Conservation (phyloP, 2,329 filamentous ascomycete species). For the Trichoderma atrobrunneum region DNA sequence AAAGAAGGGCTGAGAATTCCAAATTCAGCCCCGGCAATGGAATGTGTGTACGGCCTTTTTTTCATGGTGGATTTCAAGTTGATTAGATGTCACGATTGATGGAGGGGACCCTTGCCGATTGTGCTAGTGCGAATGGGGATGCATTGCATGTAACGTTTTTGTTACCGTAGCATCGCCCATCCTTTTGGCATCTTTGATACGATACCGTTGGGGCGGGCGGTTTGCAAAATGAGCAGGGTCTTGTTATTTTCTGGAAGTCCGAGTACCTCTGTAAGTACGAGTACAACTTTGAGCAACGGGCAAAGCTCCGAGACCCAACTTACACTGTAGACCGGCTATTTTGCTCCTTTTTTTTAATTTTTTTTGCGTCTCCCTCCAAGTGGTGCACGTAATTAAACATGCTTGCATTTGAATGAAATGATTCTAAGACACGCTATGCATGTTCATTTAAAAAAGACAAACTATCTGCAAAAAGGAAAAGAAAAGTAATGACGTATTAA, state of each 20-base stretch:
- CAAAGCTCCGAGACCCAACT: not conserved
- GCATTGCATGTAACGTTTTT: not conserved
- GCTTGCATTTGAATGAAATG: not conserved
- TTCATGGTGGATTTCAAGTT: not conserved
- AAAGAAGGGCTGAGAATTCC: not conserved
- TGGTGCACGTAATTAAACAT: not conserved
- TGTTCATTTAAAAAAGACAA: not conserved
- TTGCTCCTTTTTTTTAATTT: not conserved
- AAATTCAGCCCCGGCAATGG: not conserved
- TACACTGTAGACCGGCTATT: not conserved
- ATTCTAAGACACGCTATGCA: not conserved
- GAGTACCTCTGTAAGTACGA: too few species aligned
- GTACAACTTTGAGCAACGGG: not conserved
- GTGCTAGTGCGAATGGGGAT: not conserved
- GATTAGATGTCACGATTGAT: not conserved
- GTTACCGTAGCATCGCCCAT: not conserved
- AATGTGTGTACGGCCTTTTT: not conserved
- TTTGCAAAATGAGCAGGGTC: not conserved
- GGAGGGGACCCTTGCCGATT: not conserved
- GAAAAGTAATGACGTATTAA: not conserved
- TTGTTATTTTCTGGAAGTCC: too few species aligned
- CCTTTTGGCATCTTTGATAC: not conserved
- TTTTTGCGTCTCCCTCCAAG: not conserved
- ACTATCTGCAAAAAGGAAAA: not conserved
- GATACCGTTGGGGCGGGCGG: not conserved